Evolutionary conservation across 345 rosid genomes (phyloP).

Genomic region (Orychophragmus violaceus): DNA sequence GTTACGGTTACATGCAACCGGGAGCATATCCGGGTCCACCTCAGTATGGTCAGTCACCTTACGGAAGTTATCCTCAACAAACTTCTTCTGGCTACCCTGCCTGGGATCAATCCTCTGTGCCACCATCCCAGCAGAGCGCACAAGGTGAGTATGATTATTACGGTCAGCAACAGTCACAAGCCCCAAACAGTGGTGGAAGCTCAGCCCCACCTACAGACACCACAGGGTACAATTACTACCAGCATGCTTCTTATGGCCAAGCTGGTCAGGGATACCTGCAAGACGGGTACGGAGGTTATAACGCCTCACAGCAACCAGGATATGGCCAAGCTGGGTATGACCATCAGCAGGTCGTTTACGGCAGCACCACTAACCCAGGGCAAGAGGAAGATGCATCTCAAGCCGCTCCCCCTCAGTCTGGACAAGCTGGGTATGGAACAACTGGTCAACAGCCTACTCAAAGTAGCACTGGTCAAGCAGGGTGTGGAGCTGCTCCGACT

Average conservation of each 20-base stretch:
- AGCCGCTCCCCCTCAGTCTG: conserved; percentile 44
- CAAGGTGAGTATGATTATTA: conserved; percentile 91
- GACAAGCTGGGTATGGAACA: conserved; percentile 55
- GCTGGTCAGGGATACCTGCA: conserved; percentile 75
- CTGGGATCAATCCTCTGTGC: conserved; percentile 81
- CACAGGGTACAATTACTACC: conserved; percentile 64
- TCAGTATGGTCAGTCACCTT: conserved; percentile 72
- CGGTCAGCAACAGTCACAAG: conserved; percentile 66
- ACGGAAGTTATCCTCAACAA: conserved; percentile 70
- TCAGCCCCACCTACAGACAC: conserved; percentile 56
- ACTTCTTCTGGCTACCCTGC: conserved; percentile 67
- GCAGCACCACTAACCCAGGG: conserved; percentile 45
- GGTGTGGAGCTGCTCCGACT: conserved; percentile 63
- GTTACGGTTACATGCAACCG: conserved; percentile 82
- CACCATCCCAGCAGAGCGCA: conserved; percentile 54
- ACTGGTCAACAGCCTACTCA: conserved; percentile 58
- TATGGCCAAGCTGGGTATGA: conserved; percentile 77
- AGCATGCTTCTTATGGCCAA: conserved; percentile 67
- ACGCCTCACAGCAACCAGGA: conserved; percentile 53
- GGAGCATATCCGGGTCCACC: conserved; percentile 80
- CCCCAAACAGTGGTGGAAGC: conserved; percentile 58
- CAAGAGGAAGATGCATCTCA: conserved; percentile 79
- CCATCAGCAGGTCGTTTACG: conserved; percentile 72
- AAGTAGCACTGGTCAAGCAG: conserved; percentile 48
- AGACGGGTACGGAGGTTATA: conserved; percentile 79